Base-by-base conservation (phyloP, 306 rosid genomes). In the Quercus cerris region DNA sequence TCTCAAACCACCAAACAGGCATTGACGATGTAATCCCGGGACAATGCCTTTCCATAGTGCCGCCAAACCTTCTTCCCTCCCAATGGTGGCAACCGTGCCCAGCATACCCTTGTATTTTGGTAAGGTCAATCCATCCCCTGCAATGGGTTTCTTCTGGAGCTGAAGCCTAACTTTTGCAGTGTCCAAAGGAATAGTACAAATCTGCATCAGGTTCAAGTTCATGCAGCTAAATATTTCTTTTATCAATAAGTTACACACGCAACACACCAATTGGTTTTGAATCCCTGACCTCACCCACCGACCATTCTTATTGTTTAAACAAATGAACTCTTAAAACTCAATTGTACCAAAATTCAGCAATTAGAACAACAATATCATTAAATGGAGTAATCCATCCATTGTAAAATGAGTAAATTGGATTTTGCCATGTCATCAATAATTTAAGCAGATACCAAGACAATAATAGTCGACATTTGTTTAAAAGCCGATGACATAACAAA, bases 101-200 rank as follows among this genome's bases (percentile, higher is more conserved):
- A 95, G 83, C 98, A 95, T 70, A 30, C 99, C 99, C 86, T 81
- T 91, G 77, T 95, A 95, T 78, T 95, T 95, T 56, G 99, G 99
- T 77, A 91, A 82, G 80, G 84, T 59, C 74, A 80, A 75, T 33
- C 51, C 80, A 77, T 93, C 97, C 3, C 97, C 94, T 1, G 81
- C 83, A 19, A 84, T 84, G 69, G 87, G 94, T 76, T 90, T 93
- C 78, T 93, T 95, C 76, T 95, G 99, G 74, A 95, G 89, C 85
- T 95, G 98, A 82, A 95, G 99, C 87, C 99, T 90, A 76, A 95
- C 99, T 88, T 95, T 95, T 68, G 99, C 99, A 64, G 98, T 95
- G 91, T 95, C 99, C 91, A 95, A 78, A 33, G 98, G 99, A 85
- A 93, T 90, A 20, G 98, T 95, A 67, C 94, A 91, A 54, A 86